phyloP scores from a whole-genome alignment of 2,329 filamentous ascomycete species.

The Fusarium albosuccineum region DNA sequence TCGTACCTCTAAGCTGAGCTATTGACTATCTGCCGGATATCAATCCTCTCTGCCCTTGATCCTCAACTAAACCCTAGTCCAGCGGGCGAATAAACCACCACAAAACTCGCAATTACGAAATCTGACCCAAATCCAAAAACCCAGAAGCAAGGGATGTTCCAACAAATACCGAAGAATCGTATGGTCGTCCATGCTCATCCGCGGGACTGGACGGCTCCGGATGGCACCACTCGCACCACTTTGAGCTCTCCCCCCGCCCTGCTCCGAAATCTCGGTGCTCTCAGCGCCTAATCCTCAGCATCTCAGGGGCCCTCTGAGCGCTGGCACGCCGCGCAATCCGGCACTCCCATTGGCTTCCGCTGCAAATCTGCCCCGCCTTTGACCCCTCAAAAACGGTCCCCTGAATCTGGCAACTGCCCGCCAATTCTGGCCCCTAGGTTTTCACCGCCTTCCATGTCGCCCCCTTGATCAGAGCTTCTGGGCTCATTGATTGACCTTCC shows the following conservation, averaged over 20 bases:
- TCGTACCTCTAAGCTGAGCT: slow-evolving; percentile 13
- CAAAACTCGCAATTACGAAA: slow-evolving; percentile 18
- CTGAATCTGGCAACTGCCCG: slow-evolving; percentile 25
- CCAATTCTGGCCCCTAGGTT: slow-evolving; percentile 39
- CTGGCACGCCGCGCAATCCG: slow-evolving; percentile 38
- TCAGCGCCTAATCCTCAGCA: background rate
- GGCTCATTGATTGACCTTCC: background rate
- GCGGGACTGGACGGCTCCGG: slow-evolving; percentile 40
- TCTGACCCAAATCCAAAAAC: background rate
- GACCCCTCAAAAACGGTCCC: slow-evolving; percentile 43
- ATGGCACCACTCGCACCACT: slow-evolving; percentile 45
- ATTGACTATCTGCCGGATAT: background rate
- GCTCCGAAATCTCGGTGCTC: slow-evolving; percentile 25
- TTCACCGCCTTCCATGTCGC: slow-evolving; percentile 48
- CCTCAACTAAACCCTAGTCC: background rate
- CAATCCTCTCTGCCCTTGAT: background rate
- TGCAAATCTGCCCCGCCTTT: slow-evolving; percentile 34
- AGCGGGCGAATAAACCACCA: slow-evolving; percentile 8
- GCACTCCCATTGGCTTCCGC: slow-evolving; percentile 31
- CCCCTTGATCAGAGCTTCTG: slow-evolving; percentile 1
- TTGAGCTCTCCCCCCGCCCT: slow-evolving; percentile 25
- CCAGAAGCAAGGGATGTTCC: slow-evolving; percentile 20
- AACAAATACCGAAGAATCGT: slow-evolving; percentile 46
- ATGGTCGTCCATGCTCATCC: slow-evolving; percentile 40
- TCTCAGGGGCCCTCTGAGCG: background rate